Evolutionary conservation across 257 asterid species (phyloP), one percentile per base, ranked within the genome.

Genomic region (Ilex aquifolium): DNA sequence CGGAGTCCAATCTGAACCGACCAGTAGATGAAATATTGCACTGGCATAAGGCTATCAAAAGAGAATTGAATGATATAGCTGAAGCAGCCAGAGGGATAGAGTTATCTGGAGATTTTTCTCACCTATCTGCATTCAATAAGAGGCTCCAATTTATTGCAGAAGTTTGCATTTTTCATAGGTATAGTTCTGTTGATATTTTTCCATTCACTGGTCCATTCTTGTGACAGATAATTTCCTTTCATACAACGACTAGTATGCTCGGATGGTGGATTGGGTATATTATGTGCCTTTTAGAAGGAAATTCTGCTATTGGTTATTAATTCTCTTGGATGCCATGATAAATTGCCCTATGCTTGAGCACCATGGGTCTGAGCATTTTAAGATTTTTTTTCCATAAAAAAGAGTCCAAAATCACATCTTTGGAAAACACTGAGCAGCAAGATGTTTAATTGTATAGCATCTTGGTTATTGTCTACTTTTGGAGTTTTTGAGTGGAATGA

Each of bases 161-260:
- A 82, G 98, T 92, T 76, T 92, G 95, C 61, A 89, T 92, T 62
- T 92, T 92, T 74, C 98, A 92, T 69, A 92, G 98, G 98, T 92
- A 83, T 16, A 31, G 54, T 42, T 56, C 39, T 6, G 29, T 56
- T 67, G 56, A 31, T 62, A 56, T 13, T 29, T 12, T 11, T 42
- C 11, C 50, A 3, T 32, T n/a, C 42, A 50, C n/a, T 53, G 44
- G 30, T 55, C 48, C n/a, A 46, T 11, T 42, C 10, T 42, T 11
- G 12, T 30, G 31, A 21, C 27, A 21, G 27, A 21, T 21, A 21
- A 9, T 53, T 42, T 15, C 13, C 32, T 32, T 58, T 14, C 17
- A 21, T 40, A 65, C 39, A 39, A 2, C 13, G 16, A 36, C 31
- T 15, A 39, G 7, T 7, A 7, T 6, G 7, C 12, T 6, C 12